Percentiles rank a stretch among this genome's conserved stretches.
phyloP scores from a whole-genome alignment of 495 filamentous ascomycete species.

The Cetradonia linearis region DNA sequence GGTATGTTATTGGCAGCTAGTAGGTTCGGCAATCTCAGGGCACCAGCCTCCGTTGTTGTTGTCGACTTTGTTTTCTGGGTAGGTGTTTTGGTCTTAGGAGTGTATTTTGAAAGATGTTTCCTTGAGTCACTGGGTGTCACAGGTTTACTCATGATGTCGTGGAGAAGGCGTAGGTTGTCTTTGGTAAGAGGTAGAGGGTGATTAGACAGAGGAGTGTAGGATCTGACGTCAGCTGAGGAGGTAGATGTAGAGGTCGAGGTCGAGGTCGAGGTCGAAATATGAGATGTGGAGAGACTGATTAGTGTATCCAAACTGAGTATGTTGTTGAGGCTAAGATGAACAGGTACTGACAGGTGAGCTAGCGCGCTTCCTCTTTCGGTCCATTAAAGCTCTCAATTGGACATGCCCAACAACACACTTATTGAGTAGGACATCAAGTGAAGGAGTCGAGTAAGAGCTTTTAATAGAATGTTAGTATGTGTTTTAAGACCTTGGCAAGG shows the following conservation, averaged over 20 bases:
- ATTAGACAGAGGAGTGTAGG: neutral
- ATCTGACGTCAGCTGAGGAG: neutral
- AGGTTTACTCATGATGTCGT: neutral
- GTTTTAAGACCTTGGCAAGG: neutral
- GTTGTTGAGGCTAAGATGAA: neutral
- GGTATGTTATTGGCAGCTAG: neutral
- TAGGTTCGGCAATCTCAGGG: neutral
- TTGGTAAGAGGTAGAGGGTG: neutral
- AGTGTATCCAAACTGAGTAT: neutral
- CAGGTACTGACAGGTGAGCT: neutral
- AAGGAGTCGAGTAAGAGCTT: neutral
- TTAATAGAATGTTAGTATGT: neutral
- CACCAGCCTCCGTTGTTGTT: neutral
- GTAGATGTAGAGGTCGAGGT: neutral
- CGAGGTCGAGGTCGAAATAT: neutral
- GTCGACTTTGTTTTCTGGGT: neutral
- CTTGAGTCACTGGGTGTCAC: neutral
- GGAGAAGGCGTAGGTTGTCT: neutral
- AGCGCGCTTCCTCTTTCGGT: neutral
- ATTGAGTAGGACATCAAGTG: neutral
- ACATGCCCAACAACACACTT: neutral
- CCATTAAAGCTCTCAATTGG: neutral
- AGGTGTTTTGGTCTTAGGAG: neutral
- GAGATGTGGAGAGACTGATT: neutral
- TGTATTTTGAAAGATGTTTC: no score